Percentiles rank a stretch among this genome's conserved stretches.
These are phyloP conservation scores for Taiozyma sp. DNA, from an alignment of 1,139 yeast species.

Conservation along the genomic window DNA sequence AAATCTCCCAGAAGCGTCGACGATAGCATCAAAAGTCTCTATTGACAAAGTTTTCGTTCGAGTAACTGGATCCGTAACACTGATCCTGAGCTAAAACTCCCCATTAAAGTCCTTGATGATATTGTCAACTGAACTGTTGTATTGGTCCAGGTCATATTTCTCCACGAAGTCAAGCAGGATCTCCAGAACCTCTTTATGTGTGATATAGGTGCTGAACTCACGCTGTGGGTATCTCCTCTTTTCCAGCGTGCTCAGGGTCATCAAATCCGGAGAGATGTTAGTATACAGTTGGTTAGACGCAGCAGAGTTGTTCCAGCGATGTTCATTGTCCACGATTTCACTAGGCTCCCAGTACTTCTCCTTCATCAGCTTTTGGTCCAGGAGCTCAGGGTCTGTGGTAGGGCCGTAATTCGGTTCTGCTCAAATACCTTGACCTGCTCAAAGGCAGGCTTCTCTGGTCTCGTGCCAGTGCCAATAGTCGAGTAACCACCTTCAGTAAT, in stretches of 20 bases:
- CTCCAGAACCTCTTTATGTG: conserved; percentile 31
- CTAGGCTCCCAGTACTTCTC: conserved; percentile 13
- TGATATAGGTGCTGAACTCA: conserved; percentile 33
- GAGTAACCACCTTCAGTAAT: conserved; percentile 24
- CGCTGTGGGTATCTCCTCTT: conserved; percentile 12
- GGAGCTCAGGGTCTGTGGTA: conserved; percentile 13
- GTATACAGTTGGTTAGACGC: conserved; percentile 39
- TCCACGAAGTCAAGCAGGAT: conserved; percentile 30
- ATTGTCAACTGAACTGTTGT: conserved; percentile 35
- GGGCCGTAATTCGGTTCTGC: conserved; percentile 22
- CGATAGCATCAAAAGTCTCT: conserved; percentile 32
- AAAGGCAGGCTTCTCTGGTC: conserved; percentile 21
- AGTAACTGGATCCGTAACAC: conserved; percentile 21
- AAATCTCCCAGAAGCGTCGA: conserved; percentile 40
- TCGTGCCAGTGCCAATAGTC: conserved; percentile 10
- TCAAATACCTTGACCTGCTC: conserved; percentile 29
- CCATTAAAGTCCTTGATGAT: conserved; percentile 28
- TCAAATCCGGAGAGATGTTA: conserved; percentile 38
- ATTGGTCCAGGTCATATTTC: conserved; percentile 28
- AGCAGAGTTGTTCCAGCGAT: conserved; percentile 36
- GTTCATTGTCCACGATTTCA: conserved; percentile 6
- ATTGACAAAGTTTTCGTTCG: conserved; percentile 19
- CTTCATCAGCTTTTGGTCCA: conserved; percentile 11
- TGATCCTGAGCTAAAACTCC: conserved; percentile 34
- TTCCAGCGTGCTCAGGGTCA: conserved; percentile 28